phyloP scores from a whole-genome alignment of 768 basidiomycete genomes.

The Kwoniella newhampshirensis region DNA sequence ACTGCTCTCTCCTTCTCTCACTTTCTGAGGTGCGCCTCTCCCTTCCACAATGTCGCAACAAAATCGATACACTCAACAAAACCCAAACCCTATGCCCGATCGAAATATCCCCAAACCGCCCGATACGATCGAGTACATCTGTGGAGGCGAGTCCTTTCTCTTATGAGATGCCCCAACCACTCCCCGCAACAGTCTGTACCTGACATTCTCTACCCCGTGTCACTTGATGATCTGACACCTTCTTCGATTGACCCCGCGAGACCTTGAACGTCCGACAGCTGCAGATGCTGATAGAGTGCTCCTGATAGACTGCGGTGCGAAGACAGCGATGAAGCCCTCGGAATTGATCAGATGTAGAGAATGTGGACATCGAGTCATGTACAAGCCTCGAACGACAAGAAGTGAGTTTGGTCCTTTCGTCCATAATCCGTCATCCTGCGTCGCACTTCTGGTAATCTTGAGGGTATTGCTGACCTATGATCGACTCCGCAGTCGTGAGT shows the following conservation, averaged over 20 bases:
- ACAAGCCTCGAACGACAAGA: slow-evolving; percentile 91
- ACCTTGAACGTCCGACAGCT: too few species aligned
- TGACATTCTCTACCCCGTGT: too few species aligned
- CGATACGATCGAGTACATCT: slow-evolving; percentile 42
- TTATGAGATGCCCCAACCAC: too few species aligned
- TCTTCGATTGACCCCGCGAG: too few species aligned
- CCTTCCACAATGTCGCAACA: slow-evolving; percentile 35
- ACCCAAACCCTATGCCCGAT: slow-evolving; percentile 41
- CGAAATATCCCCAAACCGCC: slow-evolving; percentile 30
- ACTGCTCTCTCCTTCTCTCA: background rate
- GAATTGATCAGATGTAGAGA: slow-evolving; percentile 95
- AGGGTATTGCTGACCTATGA: too few species aligned
- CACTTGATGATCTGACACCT: too few species aligned
- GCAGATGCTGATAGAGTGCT: too few species aligned
- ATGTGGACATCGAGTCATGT: slow-evolving; percentile 98
- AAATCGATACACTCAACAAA: slow-evolving; percentile 27
- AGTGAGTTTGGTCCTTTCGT: slow-evolving; percentile 65
- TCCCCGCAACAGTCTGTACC: too few species aligned
- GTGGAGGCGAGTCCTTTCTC: slow-evolving; percentile 43
- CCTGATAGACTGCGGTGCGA: slow-evolving; percentile 76
- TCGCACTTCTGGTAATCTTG: too few species aligned
- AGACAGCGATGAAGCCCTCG: slow-evolving; percentile 83
- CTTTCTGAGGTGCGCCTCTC: background rate
- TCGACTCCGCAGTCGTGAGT: too few species aligned
- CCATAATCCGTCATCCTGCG: too few species aligned